Evolutionary conservation across 2,329 filamentous ascomycete species (phyloP), one percentile per base, ranked within the genome.

Genomic region (Pseudocercospora crystallina): DNA sequence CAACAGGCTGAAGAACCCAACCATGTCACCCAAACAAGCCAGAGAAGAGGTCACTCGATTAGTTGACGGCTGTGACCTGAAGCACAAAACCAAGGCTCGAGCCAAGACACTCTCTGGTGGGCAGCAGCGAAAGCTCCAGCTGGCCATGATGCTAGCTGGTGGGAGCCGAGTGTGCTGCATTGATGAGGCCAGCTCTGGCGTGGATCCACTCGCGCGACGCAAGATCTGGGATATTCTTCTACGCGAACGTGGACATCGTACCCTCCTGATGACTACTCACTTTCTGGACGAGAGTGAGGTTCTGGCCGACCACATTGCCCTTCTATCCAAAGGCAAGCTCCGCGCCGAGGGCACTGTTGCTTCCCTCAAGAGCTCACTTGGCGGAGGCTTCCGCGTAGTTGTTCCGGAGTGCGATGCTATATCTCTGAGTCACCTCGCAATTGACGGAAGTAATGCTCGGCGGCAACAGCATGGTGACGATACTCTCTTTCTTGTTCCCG

Each of bases 141-240:
- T 96, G 2, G 89, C 88, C 5, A 90, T 95, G 83, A 95, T 95
- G 88, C 84, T 96, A 61, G 91, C 89, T 4, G 90, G 90, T 54
- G 90, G 89, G 12, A 62, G 86, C 58, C 82, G 83, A 35, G 86
- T 96, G 1, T 95, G 90, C 71, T 94, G 89, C 61, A 84, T 95
- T 8, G 90, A 96, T 59, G 90, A 96, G 69, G 89, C 95, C 5
- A 90, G 86, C 29, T 90, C 85, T 51, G 90, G 90, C 8, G 78
- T 96, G 13, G 90, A 96, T 64, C 90, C 90, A 0, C 74, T 96
- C 1, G 90, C 87, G 12, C 79, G 90, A 41, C 77, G 90, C 20
- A 95, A 94, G 71, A 88, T 96, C 20, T 95, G 90, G 90, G 89
- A 95, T 58, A 96, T 96, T 53, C 75, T 96, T 15, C 76, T 95